These are phyloP conservation scores for Claviceps sp. DNA, from an alignment of 2,329 filamentous ascomycete species.

Conservation along the genomic window DNA sequence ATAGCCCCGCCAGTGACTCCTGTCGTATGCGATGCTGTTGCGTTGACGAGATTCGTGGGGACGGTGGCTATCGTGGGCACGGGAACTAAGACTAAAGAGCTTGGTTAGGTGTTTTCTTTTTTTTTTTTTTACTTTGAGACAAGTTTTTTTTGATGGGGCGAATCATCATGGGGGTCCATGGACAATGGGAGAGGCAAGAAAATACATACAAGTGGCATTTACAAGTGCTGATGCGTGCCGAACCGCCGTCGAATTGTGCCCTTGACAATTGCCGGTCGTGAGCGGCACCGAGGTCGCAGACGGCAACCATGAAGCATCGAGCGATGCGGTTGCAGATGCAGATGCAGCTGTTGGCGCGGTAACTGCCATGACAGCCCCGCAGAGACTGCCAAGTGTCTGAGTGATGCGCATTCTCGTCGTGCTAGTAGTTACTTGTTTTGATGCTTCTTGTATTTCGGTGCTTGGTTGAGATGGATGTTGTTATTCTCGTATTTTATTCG, in stretches of 20 bases:
- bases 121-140: background rate
- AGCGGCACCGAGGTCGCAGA: background rate
- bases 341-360: background rate
- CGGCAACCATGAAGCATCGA: background rate
- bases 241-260: background rate
- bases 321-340: slow-evolving; percentile 6
- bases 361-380: slow-evolving; percentile 7
- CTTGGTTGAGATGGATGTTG: too few relatives aligned
- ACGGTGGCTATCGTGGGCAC: slow-evolving; percentile 1
- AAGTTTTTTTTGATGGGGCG: too few relatives aligned
- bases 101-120: slow-evolving; percentile 1
- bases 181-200: background rate
- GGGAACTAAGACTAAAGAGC: slow-evolving; percentile 2
- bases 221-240: background rate
- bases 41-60: slow-evolving; percentile 12
- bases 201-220: slow-evolving; percentile 3
- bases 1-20: slow-evolving; percentile 20
- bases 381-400: slow-evolving; percentile 7
- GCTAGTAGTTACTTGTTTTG: background rate
- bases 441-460: too few relatives aligned
- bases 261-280: background rate
- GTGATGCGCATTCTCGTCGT: slow-evolving; percentile 9
- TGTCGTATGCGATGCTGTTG: slow-evolving; percentile 14
- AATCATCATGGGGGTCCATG: background rate
- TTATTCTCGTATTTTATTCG: too few relatives aligned